Evolutionary conservation across 352 stramenopile species (phyloP).

Genomic region (Phytophthora sp.): DNA sequence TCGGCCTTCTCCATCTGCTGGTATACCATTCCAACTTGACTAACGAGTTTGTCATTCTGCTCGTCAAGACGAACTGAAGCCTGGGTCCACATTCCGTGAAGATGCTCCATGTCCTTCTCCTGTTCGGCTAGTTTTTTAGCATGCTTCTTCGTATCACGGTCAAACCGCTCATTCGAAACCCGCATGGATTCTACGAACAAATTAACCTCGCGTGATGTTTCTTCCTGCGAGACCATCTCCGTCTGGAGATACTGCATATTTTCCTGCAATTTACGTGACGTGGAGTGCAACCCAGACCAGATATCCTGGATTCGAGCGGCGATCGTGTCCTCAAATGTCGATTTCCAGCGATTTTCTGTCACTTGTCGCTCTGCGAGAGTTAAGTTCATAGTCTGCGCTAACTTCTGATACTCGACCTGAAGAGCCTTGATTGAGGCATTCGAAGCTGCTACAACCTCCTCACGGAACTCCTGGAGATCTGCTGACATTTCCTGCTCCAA

Average conservation of each 20-base stretch:
- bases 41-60: constrained; percentile 32
- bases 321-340: constrained; percentile 52
- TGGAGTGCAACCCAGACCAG: constrained; percentile 51
- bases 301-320: constrained; percentile 58
- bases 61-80: constrained; percentile 25
- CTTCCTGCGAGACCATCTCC: constrained; percentile 59
- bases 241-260: constrained; percentile 45
- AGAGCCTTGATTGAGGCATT: constrained; percentile 22
- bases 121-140: constrained; percentile 25
- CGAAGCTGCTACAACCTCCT: constrained; percentile 40
- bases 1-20: constrained; percentile 18
- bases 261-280: constrained; percentile 44
- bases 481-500: constrained; percentile 35
- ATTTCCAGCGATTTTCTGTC: constrained; percentile 66
- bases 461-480: constrained; percentile 49
- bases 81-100: constrained; percentile 33
- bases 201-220: constrained; percentile 36
- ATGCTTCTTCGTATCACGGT: constrained; percentile 27
- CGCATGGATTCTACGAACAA: constrained; percentile 36
- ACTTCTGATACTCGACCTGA: constrained; percentile 31
- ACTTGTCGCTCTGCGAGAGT: constrained; percentile 45
- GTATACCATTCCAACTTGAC: constrained; percentile 31
- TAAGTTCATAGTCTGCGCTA: constrained; percentile 43
- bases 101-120: constrained; percentile 38
- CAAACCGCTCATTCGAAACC: constrained; percentile 17